Evolutionary conservation across 768 basidiomycete species (phyloP), one percentile per base, ranked within the genome.

Genomic region (Termitomyces heimii): DNA sequence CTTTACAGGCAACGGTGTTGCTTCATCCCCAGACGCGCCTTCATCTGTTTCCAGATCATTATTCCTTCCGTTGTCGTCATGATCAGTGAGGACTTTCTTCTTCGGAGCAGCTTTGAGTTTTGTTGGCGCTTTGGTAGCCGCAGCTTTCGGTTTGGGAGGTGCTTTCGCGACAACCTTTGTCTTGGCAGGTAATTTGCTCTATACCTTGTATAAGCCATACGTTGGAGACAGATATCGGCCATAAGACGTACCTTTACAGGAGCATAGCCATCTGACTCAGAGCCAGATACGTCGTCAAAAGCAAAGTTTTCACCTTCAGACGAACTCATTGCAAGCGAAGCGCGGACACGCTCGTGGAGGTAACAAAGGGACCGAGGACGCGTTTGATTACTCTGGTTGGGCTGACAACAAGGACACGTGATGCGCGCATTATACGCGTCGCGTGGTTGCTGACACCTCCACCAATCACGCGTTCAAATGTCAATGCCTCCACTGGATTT

Each of bases 261-360:
- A 26, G 75, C 78, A 67, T 83, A 89, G 64, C 77, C 83, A 0
- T 91, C 89, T 16, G 85, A 88, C 53, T 87, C 89, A 28, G 79
- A 81, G 4, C 73, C 82, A 50, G 84, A 85, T 26, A 82, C 62
- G 62, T 79, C 69, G 59, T 83, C 79, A 49, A 88, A 63, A 60
- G 84, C 82, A 51, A 85, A 90, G 62, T 78, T 82, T 71, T 92
- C 89, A 51, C 70, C 80, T 66, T 86, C 88, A 12, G 87, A 87
- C 54, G 86, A 87, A 71, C 84, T 88, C 89, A 91, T 90, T 54
- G 61, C 67, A 42, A 35, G 20, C 24, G 44, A 31, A 40, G 29
- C 32, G 12, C 28, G 52, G 31, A 32, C 31, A 39, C 42, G 6
- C 43, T 14, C 22, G 42, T 49, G 51, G 5, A 55, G 53, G 26